phyloP scores from a whole-genome alignment of 176 grass and related monocot genomes.

The Bromus sterilis region DNA sequence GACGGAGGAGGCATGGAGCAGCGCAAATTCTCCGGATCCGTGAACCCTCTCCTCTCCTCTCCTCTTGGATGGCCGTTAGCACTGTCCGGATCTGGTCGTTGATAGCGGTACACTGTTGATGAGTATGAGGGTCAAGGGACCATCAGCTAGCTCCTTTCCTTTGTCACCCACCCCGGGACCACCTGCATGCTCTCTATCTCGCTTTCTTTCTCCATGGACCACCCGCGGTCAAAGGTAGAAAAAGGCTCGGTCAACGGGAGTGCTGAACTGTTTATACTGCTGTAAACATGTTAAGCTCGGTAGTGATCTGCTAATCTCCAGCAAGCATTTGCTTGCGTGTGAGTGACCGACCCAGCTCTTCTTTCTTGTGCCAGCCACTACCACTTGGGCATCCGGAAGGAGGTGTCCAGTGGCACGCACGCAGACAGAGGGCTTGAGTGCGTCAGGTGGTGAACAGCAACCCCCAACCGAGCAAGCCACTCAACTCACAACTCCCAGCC shows the following conservation, averaged over 20 bases:
- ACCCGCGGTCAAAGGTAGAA: background rate
- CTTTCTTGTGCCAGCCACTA: too few species aligned
- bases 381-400: too few species aligned
- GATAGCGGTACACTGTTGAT: background rate
- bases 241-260: background rate
- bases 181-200: background rate
- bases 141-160: background rate
- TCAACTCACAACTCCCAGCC: too few species aligned
- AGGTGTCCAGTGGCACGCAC: background rate
- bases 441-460: background rate
- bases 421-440: background rate
- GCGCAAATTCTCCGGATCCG: background rate
- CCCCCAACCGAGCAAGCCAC: too few species aligned
- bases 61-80: background rate
- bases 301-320: too few species aligned
- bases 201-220: background rate
- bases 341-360: too few species aligned
- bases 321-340: too few species aligned
- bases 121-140: background rate
- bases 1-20: background rate
- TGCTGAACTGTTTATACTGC: too few species aligned
- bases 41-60: background rate
- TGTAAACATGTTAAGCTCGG: too few species aligned
- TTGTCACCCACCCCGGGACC: background rate
- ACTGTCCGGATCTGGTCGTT: background rate